phyloP scores from a whole-genome alignment of 805 yeast species.

The Myxozyma neotropica region DNA sequence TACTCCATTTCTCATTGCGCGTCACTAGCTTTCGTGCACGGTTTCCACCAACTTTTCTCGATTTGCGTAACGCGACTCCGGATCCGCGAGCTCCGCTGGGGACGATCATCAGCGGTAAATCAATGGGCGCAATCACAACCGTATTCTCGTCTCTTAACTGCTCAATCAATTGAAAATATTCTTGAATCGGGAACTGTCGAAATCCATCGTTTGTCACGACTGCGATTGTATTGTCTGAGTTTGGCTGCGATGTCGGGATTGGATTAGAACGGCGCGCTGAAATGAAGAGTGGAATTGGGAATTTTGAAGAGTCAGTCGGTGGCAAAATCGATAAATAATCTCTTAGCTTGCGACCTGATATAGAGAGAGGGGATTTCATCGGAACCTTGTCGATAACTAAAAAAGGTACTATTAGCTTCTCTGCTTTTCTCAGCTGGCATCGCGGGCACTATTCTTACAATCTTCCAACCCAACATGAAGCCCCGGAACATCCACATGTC shows the following conservation, averaged over 20 bases:
- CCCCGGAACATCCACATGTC: slow-evolving; percentile 34
- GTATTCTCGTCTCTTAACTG: slow-evolving; percentile 39
- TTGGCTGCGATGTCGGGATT: slow-evolving; percentile 41
- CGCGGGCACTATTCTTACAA: slow-evolving; percentile 29
- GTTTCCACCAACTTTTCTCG: slow-evolving; percentile 41
- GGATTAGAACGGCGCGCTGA: slow-evolving; percentile 42
- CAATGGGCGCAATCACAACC: slow-evolving; percentile 42
- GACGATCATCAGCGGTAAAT: slow-evolving; percentile 29
- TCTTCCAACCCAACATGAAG: slow-evolving; percentile 45
- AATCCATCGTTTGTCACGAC: slow-evolving; percentile 46
- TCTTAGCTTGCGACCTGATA: slow-evolving; percentile 21
- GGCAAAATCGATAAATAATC: slow-evolving; percentile 40
- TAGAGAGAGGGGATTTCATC: slow-evolving; percentile 19
- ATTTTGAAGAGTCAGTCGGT: not conserved
- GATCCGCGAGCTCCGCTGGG: slow-evolving; percentile 14
- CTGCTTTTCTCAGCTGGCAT: not conserved
- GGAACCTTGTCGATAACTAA: slow-evolving; percentile 41
- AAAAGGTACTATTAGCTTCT: not conserved
- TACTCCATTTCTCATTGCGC: slow-evolving; percentile 43
- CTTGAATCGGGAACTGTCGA: slow-evolving; percentile 37
- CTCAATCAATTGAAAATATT: slow-evolving; percentile 33
- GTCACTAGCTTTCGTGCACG: slow-evolving; percentile 43
- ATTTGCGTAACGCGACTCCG: slow-evolving; percentile 10
- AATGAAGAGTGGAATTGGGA: slow-evolving; percentile 37
- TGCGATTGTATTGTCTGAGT: slow-evolving; percentile 40